Evolutionary conservation across 169 alveolate genomes (phyloP), one percentile per base, ranked within the genome.

Genomic region (Plasmodium vivax): DNA sequence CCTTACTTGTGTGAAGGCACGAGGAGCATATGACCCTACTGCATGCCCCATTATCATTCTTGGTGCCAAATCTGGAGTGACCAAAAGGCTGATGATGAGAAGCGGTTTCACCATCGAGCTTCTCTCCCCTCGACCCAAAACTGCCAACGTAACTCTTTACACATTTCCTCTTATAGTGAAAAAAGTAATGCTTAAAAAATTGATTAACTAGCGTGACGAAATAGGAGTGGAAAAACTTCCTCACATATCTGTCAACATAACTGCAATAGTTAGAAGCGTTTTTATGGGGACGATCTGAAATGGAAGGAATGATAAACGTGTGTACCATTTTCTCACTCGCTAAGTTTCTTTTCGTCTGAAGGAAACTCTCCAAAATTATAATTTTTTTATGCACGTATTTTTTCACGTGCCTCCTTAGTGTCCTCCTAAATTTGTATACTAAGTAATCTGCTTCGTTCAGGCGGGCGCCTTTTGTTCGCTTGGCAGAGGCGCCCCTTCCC

Each of bases 101-200:
- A 23, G n/a, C 38, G 32, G 43, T 23, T 68, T 68, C 38, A 68
- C 34, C 38, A 10, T 68, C 36, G n/a, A 68, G n/a, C 12, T 19
- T 30, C 77, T 6, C 38, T 0, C 32, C 77, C 54, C 58, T 73
- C n/a, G 23, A n/a, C 23, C 58, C 43, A 84, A 34, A 19, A 43
- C 56, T 74, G 14, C 77, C 38, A 23, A 12, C 36, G 36, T 45
- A 47, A 74, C 27, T n/a, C 58, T 32, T 32, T 14, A 83, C 16
- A 62, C 34, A 68, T 12, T 83, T 16, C 81, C 34, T n/a, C 41
- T n/a, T 58, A 36, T 62, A n/a, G 38, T 16, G 47, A 77, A 14
- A 77, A 30, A 75, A 19, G 36, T 77, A 80, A 80, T 90, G 43
- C 80, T 90, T 80, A 79, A 90, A 56, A 23, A 90, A 41, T 36